A percentile compares a stretch with the other conserved stretches of the same genome.
These are phyloP conservation scores for Puccinia horiana DNA, from an alignment of 1,284 basidiomycete species.

Conservation along the genomic window DNA sequence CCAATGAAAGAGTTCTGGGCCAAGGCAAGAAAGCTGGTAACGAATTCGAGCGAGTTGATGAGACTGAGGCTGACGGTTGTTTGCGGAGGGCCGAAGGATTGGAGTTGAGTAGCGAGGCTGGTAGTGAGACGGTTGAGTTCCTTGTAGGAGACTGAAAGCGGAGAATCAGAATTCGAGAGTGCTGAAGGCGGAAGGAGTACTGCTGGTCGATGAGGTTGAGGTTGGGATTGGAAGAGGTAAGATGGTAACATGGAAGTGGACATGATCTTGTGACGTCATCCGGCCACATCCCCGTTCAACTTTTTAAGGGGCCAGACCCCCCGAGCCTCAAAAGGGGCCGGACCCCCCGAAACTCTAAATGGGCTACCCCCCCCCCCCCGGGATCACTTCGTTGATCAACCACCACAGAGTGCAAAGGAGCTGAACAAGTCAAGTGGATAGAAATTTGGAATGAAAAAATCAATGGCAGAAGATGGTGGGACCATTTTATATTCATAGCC, in stretches of 20 bases:
- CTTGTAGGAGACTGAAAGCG: slow-evolving; percentile 6
- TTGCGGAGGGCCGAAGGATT: slow-evolving; percentile 4
- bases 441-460: too few species aligned
- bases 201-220: slow-evolving; percentile 1
- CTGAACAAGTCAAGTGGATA: too few species aligned
- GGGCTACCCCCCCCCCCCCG: too few species aligned
- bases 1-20: slow-evolving; percentile 43
- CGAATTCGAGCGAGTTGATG: slow-evolving; percentile 47
- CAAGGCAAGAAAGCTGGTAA: slow-evolving; percentile 27
- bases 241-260: slow-evolving; percentile 7
- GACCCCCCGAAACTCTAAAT: too few species aligned
- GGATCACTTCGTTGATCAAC: too few species aligned
- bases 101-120: slow-evolving; percentile 10
- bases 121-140: slow-evolving; percentile 4
- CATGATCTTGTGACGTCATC: too few species aligned
- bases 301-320: too few species aligned
- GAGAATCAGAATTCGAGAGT: background rate
- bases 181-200: slow-evolving; percentile 19
- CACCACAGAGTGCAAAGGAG: too few species aligned
- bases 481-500: too few species aligned
- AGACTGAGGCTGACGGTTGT: slow-evolving; percentile 39
- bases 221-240: slow-evolving; percentile 8
- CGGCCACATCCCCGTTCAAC: too few species aligned
- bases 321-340: too few species aligned
- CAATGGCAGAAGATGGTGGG: too few species aligned